Percentiles rank a stretch among this genome's conserved stretches.
These are phyloP conservation scores for Areca catechu DNA, from an alignment of 176 grass and related monocot species.

Conservation along the genomic window DNA sequence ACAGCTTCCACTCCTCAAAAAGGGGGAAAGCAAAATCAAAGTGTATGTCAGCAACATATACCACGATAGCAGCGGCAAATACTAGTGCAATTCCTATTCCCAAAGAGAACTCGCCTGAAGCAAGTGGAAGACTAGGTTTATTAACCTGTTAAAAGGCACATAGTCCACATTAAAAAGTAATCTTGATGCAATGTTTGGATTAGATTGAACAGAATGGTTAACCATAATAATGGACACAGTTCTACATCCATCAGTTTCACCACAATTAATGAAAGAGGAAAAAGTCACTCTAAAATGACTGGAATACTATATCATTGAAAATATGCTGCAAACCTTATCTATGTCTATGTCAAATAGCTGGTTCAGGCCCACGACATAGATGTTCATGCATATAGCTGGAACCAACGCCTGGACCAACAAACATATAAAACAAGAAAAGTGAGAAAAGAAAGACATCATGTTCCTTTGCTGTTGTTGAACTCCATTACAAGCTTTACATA, in stretches of 20 bases:
- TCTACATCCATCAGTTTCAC: no score
- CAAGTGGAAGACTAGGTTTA: constrained; percentile 68
- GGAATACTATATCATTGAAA: background rate
- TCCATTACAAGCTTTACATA: background rate
- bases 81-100: constrained; percentile 40
- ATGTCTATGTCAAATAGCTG: constrained; percentile 77
- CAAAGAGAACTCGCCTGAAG: constrained; percentile 59
- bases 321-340: constrained; percentile 41
- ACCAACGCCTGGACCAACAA: constrained; percentile 40
- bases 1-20: no score
- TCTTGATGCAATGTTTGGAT: no score
- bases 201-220: no score
- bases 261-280: no score
- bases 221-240: no score
- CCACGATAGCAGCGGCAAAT: constrained; percentile 36
- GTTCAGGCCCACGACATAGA: constrained; percentile 81
- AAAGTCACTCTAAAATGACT: no score
- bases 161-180: background rate
- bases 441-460: background rate
- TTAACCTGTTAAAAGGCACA: constrained; percentile 37
- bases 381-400: constrained; percentile 71
- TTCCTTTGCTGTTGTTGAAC: background rate
- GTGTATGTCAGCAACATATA: constrained; percentile 13
- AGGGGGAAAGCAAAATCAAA: no score
- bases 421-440: background rate